Evolutionary conservation across 768 basidiomycete genomes (phyloP).

Genomic region (Phallus indusiatus): DNA sequence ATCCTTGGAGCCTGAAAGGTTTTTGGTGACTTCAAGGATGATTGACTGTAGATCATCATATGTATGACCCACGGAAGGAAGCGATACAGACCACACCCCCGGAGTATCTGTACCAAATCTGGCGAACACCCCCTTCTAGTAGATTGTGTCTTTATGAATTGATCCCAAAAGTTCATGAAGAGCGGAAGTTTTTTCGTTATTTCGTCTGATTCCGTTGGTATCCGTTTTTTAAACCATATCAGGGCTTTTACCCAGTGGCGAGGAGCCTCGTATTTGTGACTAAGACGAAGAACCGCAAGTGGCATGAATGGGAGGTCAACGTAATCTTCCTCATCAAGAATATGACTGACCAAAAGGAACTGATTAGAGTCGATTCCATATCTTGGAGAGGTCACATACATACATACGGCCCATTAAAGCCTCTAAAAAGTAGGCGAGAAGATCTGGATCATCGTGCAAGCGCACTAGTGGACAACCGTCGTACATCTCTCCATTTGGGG

Average conservation of each 20-base stretch:
- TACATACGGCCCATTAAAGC: conserved; percentile 4
- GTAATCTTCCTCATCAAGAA: background rate
- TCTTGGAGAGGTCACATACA: background rate
- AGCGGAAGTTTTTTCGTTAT: background rate
- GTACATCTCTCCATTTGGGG: conserved; percentile 13
- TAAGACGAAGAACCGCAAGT: background rate
- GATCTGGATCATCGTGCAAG: conserved; percentile 15
- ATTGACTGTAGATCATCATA: too few species aligned
- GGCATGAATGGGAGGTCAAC: background rate
- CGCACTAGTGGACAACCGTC: conserved; percentile 20
- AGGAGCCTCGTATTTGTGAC: background rate
- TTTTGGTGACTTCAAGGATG: too few species aligned
- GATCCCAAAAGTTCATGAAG: background rate
- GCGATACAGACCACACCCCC: background rate
- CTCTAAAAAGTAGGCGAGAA: conserved; percentile 12
- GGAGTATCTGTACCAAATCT: background rate
- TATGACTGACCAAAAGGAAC: background rate
- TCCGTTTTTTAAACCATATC: background rate
- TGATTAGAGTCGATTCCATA: conserved; percentile 6
- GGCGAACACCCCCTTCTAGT: background rate
- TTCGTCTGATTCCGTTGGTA: background rate
- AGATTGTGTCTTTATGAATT: background rate
- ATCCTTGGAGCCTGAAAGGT: too few species aligned
- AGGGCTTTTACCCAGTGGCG: background rate
- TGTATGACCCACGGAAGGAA: conserved; percentile 1